Base-by-base conservation (phyloP, 805 yeast genomes). In the Metschnikowia vanudenii region DNA sequence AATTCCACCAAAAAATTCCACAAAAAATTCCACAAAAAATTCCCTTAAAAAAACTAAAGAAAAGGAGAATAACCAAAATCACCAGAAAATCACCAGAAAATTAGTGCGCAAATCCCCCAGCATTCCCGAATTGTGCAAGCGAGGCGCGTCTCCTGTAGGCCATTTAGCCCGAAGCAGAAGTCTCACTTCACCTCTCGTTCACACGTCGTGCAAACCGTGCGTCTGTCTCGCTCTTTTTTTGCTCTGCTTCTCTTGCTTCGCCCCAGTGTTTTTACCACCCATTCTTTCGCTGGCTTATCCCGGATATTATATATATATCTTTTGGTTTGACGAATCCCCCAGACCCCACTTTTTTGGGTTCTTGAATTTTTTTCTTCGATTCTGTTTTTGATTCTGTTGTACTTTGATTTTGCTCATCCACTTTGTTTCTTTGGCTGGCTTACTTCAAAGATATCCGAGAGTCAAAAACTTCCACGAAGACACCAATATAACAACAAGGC, bases 111-210 rank as follows among this genome's bases (percentile, higher is more conserved):
- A 29, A n/a, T n/a, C n/a, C 11, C 14, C 11, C 12, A 29, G 32
- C 32, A 29, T 29, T 29, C 32, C 32, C 14, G 11, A 29, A 29
- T 12, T 13, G 24, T 22, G 32, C 32, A 12, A 29, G 35, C 11
- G 19, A 14, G 19, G 35, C 36, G 36, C 19, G 50, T 37, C 53
- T 50, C 49, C 53, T 50, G 53, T 46, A 46, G 39, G 49, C 36
- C 46, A 50, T 50, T 49, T 40, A 44, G 44, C 53, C 53, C 42
- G 34, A 46, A 43, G 12, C 22, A 38, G 53, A 46, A 46, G 26
- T 33, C 39, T 29, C 53, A 39, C 38, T 35, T 29, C 50, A 38
- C 6, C 14, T 31, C 43, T 45, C 24, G 24, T 22, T 22, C 49
- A 45, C 48, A 45, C 49, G 49, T 45, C 49, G 45, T 37, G 29